A percentile compares a stretch with the other conserved stretches of the same genome.
Conservation (phyloP, 73 alveolate genomes). For the Uronychia binucleata region DNA sequence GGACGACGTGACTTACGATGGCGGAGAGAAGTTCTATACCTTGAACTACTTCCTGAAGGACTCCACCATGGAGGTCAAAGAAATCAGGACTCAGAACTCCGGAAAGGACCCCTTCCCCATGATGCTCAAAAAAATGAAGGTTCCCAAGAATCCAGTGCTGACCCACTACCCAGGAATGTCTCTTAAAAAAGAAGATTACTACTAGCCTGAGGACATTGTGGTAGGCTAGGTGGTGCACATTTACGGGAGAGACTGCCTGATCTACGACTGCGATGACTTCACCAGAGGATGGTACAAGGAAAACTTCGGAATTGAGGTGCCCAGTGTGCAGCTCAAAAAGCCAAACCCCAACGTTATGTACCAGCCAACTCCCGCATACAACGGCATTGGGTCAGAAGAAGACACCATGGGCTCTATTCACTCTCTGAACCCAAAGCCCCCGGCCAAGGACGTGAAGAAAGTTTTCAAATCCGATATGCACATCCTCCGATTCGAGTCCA, state of each 20-base stretch:
- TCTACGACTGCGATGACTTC: conserved; percentile 94
- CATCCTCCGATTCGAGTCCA: conserved; percentile 85
- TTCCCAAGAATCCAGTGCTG: conserved; percentile 87
- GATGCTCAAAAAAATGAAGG: conserved; percentile 84
- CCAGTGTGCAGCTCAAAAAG: conserved; percentile 74
- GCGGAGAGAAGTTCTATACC: conserved; percentile 88
- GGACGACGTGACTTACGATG: conserved; percentile 88
- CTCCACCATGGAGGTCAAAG: conserved; percentile 89
- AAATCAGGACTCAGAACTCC: conserved; percentile 79
- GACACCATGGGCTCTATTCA: conserved; percentile 92
- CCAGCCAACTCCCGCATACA: conserved; percentile 92
- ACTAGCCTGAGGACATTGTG: conserved; percentile 82
- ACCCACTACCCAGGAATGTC: conserved; percentile 95
- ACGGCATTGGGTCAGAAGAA: conserved; percentile 95
- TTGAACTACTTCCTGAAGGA: conserved; percentile 90
- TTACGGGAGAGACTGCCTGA: conserved; percentile 89
- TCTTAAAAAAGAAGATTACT: conserved; percentile 89
- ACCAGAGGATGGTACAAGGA: conserved; percentile 92
- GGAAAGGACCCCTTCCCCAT: conserved; percentile 95
- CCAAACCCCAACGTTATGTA: conserved; percentile 75
- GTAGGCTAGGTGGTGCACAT: conserved; percentile 86
- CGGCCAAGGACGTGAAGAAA: conserved; percentile 82
- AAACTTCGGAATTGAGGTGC: conserved; percentile 68
- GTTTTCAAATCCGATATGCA: conserved; percentile 91
- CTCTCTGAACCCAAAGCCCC: conserved; percentile 84